phyloP scores from a whole-genome alignment of 192 early-diverging fungal species.

The Umbelopsis vinacea region DNA sequence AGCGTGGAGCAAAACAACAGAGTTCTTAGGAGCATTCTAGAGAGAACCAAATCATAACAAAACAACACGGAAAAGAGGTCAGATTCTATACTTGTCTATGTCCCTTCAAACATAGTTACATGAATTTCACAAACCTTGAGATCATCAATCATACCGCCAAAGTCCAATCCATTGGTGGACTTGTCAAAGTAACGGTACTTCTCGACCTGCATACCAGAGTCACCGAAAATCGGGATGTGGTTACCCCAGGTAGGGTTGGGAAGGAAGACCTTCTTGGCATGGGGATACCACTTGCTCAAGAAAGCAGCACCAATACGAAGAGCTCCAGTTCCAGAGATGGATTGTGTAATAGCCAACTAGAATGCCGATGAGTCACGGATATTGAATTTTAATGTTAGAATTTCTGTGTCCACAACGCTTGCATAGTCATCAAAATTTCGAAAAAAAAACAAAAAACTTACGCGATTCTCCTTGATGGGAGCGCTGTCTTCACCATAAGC shows the following conservation, averaged over 20 bases:
- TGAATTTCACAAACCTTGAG: slow-evolving; percentile 57
- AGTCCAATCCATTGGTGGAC: slow-evolving; percentile 90
- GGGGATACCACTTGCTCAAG: slow-evolving; percentile 76
- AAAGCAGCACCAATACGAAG: slow-evolving; percentile 92
- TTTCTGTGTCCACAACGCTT: not conserved
- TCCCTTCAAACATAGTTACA: slow-evolving; percentile 7
- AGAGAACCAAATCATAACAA: not conserved
- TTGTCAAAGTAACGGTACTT: slow-evolving; percentile 97
- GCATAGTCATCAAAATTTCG: not conserved
- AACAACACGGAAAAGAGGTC: no score
- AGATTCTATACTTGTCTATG: no score
- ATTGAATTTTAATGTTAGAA: slow-evolving; percentile 14
- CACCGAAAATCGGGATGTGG: slow-evolving; percentile 92
- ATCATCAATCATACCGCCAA: slow-evolving; percentile 91
- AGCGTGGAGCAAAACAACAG: slow-evolving; percentile 93
- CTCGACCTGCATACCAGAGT: slow-evolving; percentile 84
- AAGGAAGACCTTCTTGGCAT: slow-evolving; percentile 87
- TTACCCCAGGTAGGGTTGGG: slow-evolving; percentile 98
- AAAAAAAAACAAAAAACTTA: not conserved
- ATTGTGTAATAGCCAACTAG: slow-evolving; percentile 85
- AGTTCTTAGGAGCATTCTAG: slow-evolving; percentile 81
- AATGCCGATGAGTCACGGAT: slow-evolving; percentile 28
- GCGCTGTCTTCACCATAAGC: slow-evolving; percentile 82
- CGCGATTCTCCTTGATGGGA: slow-evolving; percentile 67
- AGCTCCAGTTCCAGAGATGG: slow-evolving; percentile 98